Evolutionary conservation across 2,329 filamentous ascomycete genomes (phyloP), one percentile per base, ranked within the genome.

Genomic region (Aspergillus pseudoterreus): DNA sequence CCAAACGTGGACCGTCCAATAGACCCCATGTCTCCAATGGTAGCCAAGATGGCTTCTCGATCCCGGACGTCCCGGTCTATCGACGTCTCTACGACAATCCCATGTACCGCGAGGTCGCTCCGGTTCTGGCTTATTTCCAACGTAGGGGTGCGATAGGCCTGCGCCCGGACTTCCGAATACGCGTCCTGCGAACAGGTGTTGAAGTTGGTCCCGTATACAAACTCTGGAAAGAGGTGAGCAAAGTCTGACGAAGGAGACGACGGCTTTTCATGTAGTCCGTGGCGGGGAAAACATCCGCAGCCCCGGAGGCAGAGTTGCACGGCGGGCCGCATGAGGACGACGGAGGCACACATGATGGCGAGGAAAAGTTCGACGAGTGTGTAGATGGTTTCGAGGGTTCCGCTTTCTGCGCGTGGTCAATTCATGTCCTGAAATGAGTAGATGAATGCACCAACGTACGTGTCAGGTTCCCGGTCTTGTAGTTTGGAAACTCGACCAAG

Each of bases 81-180:
- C 14, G 46, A 53, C 2, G 47, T 47, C 15, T 50, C 17, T 4
- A 53, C 51, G 42, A 43, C 42, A 14, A 53, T 50, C 10, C 36
- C 47, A 15, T 21, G 24, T 2, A 47, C 3, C n/a, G 33, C 27
- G 43, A 47, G 17, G 15, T 17, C 6, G 12, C 22, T 15, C 17
- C 3, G 6, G 10, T 17, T 14, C 21, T 30, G 21, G 6, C 21
- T 27, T 4, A 21, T 21, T 22, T 42, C 39, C 39, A 42, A 22
- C 4, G 42, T 15, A 8, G 24, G 42, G 2, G 22, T 14, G 14
- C 39, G 39, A 22, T 19, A 19, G 4, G 22, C 32, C 33, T 22
- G 21, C 4, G 33, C 21, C 33, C 30, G 32, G 9, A 47, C 33
- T 32, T 47, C 45, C 14, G 45, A 22, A 5, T 39, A 39, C 6